Evolutionary conservation across 1,284 basidiomycete genomes (phyloP), one percentile per base, ranked within the genome.

Genomic region (Hemileia vastatrix): DNA sequence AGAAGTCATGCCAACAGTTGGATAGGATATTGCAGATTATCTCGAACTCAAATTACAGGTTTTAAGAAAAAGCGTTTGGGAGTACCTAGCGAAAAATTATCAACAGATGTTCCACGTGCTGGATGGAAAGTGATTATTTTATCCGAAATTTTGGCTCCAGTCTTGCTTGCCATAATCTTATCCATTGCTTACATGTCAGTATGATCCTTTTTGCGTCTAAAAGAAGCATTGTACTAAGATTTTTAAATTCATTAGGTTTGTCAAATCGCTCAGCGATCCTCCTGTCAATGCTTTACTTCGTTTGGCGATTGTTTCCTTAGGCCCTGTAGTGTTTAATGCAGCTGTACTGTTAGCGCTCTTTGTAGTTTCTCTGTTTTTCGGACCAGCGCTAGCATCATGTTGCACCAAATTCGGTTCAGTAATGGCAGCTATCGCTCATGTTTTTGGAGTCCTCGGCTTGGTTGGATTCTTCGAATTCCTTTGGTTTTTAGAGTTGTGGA

Each of bases 61-160:
- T 95, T 91, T 84, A 96, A 95, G 83, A 90, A 89, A 80, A 94
- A 96, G 82, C 84, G 85, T 70, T 83, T 96, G 1, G 92, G 92
- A 11, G 86, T 90, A 70, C 92, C 92, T 4, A 94, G 91, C 0
- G 92, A 95, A 77, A 94, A 94, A 77, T 81, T 95, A 27, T 91
- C 90, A 13, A 70, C 87, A 61, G 92, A 96, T 74, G 85, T 90
- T 57, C 90, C 92, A 44, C 84, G 92, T 67, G 92, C 91, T 2
- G 83, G 84, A 33, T 93, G 90, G 90, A 84, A 87, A 59, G 85
- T 89, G 4, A 88, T 95, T 64, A 76, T 95, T 56, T 81, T 91
- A 66, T 86, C 88, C 4, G 92, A 96, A 77, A 83, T 96, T 68
- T 75, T 95, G 63, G 87, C 88, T 76, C 92, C 92, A 0, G 78